These are phyloP conservation scores for Mycena filopes DNA, from an alignment of 768 basidiomycete species.

Conservation along the genomic window DNA sequence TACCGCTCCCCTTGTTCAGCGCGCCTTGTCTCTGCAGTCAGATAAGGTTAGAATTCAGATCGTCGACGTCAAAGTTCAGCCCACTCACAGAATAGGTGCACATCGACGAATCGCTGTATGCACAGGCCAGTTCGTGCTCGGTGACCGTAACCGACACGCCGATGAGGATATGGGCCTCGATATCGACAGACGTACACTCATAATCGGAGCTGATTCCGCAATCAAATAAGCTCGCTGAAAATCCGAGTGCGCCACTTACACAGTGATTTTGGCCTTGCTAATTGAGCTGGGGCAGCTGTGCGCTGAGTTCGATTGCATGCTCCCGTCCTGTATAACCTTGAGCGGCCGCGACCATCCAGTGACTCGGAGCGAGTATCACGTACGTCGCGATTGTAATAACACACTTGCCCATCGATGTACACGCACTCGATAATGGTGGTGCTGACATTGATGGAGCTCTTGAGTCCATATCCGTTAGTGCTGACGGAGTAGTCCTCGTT, in stretches of 20 bases:
- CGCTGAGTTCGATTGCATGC: not conserved
- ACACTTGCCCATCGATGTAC: not conserved
- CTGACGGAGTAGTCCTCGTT: constrained; percentile 8
- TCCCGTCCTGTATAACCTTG: not conserved
- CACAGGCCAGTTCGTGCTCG: not conserved
- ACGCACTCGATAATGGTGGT: constrained; percentile 3
- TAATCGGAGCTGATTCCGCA: not conserved
- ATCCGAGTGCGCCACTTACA: not conserved
- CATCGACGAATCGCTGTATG: not conserved
- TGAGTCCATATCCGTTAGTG: constrained; percentile 2
- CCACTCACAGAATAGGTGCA: not conserved
- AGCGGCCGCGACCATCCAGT: too few relatives aligned
- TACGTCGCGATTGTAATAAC: constrained; percentile 1
- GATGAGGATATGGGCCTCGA: not conserved
- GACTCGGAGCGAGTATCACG: too few relatives aligned
- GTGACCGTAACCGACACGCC: not conserved
- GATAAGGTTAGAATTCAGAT: not conserved
- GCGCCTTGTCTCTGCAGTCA: not conserved
- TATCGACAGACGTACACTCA: not conserved
- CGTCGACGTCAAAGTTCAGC: too few relatives aligned
- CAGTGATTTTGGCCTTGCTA: not conserved
- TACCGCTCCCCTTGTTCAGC: not conserved
- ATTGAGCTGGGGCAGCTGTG: not conserved
- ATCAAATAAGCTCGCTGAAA: not conserved
- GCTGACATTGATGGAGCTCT: not conserved